Percentiles rank a stretch among this genome's conserved stretches.
Conservation (phyloP, 2,329 filamentous ascomycete species). For the Fusarium cicatricum region DNA sequence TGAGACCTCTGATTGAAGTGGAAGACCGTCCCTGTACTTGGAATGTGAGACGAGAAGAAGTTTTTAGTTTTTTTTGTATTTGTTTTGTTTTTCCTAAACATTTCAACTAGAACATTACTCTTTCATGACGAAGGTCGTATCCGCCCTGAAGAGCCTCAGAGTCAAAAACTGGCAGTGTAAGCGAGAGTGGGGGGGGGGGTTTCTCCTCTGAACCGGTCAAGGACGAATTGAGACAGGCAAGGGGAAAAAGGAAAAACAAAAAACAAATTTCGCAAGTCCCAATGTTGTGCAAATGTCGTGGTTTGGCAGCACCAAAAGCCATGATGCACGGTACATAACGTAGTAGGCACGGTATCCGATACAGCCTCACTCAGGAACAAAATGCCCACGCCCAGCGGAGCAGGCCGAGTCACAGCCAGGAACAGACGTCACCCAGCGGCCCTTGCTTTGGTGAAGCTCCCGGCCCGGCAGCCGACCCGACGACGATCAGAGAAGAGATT, state of each 20-base stretch:
- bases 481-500: conserved; percentile 27
- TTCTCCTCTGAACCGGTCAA: neutral
- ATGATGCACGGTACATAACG: no score
- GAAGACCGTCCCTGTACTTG: conserved; percentile 12
- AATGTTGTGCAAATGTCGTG: conserved; percentile 28
- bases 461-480: conserved; percentile 24
- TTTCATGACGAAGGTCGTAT: conserved; percentile 18
- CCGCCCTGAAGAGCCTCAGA: conserved; percentile 22
- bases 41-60: conserved; percentile 21
- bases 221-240: conserved; percentile 2
- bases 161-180: conserved; percentile 9
- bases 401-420: conserved; percentile 14
- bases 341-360: no score
- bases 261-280: no score
- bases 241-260: conserved; percentile 8
- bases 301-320: conserved; percentile 19
- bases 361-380: neutral
- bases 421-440: conserved; percentile 28
- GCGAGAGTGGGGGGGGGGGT: neutral
- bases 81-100: conserved; percentile 22
- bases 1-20: conserved; percentile 26
- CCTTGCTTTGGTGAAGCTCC: conserved; percentile 6
- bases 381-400: conserved; percentile 13
- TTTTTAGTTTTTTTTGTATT: conserved; percentile 7
- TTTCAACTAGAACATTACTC: conserved; percentile 14